Conservation (phyloP, 352 stramenopile species). For the Phytophthora parvispora region DNA sequence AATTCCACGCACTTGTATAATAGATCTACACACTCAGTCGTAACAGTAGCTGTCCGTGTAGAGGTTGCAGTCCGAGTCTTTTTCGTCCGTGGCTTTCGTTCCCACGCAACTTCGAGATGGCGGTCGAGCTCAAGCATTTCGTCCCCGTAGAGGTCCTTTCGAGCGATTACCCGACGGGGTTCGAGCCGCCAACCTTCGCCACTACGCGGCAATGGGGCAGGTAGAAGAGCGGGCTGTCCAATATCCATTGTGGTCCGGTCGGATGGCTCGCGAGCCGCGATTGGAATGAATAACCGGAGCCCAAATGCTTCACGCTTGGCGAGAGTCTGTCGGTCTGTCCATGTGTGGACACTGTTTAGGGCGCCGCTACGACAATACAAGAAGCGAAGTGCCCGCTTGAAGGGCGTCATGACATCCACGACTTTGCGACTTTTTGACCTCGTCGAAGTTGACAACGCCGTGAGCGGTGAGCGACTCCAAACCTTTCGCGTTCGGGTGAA, state of each 20-base stretch:
- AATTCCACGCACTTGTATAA: background rate
- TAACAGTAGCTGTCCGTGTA: no score
- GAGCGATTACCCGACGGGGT: background rate
- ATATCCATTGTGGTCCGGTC: constrained; percentile 10
- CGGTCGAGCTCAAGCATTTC: constrained; percentile 16
- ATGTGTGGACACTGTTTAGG: background rate
- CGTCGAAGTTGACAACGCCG: background rate
- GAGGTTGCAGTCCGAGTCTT: no score
- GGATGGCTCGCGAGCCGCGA: constrained; percentile 5
- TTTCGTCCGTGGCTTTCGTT: no score
- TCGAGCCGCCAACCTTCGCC: background rate
- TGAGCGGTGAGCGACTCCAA: background rate
- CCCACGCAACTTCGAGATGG: no score
- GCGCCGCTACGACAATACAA: constrained; percentile 13
- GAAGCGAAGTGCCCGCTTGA: background rate
- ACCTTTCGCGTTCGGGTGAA: constrained; percentile 3
- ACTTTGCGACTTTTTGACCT: constrained; percentile 2
- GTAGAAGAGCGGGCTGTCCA: constrained; percentile 13
- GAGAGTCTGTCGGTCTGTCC: constrained; percentile 2
- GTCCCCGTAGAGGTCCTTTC: constrained; percentile 9
- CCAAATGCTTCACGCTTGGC: background rate
- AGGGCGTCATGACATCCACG: constrained; percentile 3
- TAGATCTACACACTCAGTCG: no score
- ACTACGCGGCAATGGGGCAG: background rate
- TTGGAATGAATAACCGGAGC: no score